Percentiles rank a stretch among this genome's conserved stretches.
phyloP scores from a whole-genome alignment of 2,329 filamentous ascomycete species.

The Volutella citrinella region DNA sequence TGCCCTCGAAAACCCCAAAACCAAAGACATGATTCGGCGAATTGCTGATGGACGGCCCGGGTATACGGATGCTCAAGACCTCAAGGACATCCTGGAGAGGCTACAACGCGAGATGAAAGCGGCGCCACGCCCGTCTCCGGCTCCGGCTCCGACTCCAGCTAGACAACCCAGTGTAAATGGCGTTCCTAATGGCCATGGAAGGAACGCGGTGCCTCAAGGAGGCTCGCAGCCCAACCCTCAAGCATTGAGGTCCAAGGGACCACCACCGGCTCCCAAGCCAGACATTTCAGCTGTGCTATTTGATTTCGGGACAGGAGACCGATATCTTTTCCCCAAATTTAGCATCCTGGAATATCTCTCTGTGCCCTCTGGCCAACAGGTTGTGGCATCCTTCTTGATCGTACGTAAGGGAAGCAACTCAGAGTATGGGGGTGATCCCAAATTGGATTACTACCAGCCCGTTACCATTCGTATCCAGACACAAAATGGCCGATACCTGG shows the following conservation, averaged over 20 bases:
- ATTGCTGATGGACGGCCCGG: constrained; percentile 51
- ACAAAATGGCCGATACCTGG: constrained; percentile 53
- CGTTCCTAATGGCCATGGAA: constrained; percentile 29
- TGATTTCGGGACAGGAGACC: constrained; percentile 70
- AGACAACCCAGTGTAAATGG: constrained; percentile 29
- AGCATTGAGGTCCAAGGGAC: constrained; percentile 58
- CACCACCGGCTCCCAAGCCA: constrained; percentile 50
- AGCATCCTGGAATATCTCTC: constrained; percentile 69
- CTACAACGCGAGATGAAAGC: constrained; percentile 43
- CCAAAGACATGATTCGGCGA: constrained; percentile 49
- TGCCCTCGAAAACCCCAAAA: constrained; percentile 51
- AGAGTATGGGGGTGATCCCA: constrained; percentile 61
- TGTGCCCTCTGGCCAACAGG: constrained; percentile 49
- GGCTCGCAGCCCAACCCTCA: constrained; percentile 41
- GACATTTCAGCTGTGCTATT: constrained; percentile 67
- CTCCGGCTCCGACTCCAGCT: constrained; percentile 26
- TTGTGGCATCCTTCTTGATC: constrained; percentile 74
- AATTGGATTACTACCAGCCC: constrained; percentile 73
- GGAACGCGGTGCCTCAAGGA: constrained; percentile 15
- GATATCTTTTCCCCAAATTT: constrained; percentile 76
- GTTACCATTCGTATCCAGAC: constrained; percentile 62
- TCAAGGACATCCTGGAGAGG: constrained; percentile 51
- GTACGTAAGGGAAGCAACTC: constrained; percentile 69
- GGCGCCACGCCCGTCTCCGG: constrained; percentile 25
- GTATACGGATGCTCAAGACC: constrained; percentile 51